Percentiles rank a stretch among this genome's conserved stretches.
phyloP scores from a whole-genome alignment of 1,139 yeast species.

The Blastobotrys raffinosifermentans region DNA sequence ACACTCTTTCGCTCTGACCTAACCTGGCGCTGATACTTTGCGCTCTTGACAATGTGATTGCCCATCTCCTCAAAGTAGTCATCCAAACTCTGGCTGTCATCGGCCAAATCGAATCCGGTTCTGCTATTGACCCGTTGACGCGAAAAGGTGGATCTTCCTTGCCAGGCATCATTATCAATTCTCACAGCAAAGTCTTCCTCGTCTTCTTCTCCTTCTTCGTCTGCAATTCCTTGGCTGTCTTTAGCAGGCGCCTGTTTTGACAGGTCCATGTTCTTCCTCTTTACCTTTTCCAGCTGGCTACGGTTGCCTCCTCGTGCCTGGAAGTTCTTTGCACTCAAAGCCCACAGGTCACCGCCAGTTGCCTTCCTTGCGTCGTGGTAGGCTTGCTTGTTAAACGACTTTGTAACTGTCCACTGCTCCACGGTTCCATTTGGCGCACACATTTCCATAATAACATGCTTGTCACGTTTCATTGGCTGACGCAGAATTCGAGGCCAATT shows the following conservation, averaged over 20 bases:
- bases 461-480: constrained; percentile 71
- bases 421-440: constrained; percentile 75
- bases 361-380: constrained; percentile 92
- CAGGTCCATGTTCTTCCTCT: constrained; percentile 3
- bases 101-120: too few species aligned
- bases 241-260: background rate
- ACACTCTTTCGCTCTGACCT: constrained; percentile 5
- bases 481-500: constrained; percentile 55
- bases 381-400: constrained; percentile 64
- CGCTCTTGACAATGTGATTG: constrained; percentile 11
- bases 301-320: constrained; percentile 24
- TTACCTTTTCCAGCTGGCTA: constrained; percentile 20
- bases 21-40: constrained; percentile 5
- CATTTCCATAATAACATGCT: constrained; percentile 73
- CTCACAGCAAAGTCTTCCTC: too few species aligned
- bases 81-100: too few species aligned
- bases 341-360: constrained; percentile 85
- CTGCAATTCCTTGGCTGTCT: background rate
- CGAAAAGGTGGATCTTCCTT: constrained; percentile 2
- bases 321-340: constrained; percentile 61
- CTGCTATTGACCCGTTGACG: too few species aligned
- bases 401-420: constrained; percentile 85
- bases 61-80: constrained; percentile 20
- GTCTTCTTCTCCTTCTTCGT: constrained; percentile 2
- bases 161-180: constrained; percentile 8